Evolutionary conservation across 129 eudicot species (phyloP).

Genomic region (Glebionis coronaria): DNA sequence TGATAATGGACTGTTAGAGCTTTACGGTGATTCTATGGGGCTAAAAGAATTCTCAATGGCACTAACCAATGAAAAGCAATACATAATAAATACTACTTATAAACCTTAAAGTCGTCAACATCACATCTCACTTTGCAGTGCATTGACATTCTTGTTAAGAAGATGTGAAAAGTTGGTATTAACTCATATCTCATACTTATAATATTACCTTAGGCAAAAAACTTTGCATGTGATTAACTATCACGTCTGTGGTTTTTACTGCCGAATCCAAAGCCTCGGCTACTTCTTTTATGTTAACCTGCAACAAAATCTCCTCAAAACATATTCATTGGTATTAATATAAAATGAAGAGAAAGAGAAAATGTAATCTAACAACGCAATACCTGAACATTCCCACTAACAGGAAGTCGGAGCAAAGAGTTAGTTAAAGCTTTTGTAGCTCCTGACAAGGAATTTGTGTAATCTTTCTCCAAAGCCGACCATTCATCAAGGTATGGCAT

Average conservation of each 20-base stretch:
- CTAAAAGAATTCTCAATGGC: neutral
- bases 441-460: constrained; percentile 56
- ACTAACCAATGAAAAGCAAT: neutral
- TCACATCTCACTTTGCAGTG: neutral
- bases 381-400: constrained; percentile 64
- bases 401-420: constrained; percentile 64
- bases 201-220: constrained; percentile 53
- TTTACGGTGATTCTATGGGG: neutral
- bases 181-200: constrained; percentile 2
- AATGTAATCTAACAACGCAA: neutral
- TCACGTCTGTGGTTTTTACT: constrained; percentile 48
- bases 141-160: neutral
- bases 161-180: constrained; percentile 2
- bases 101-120: neutral
- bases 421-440: constrained; percentile 48
- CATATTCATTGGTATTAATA: constrained; percentile 2
- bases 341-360: neutral
- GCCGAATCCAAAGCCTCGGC: constrained; percentile 58
- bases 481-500: constrained; percentile 76
- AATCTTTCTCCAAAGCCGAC: constrained; percentile 67
- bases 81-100: neutral
- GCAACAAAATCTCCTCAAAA: constrained; percentile 5
- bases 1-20: neutral
- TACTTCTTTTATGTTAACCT: constrained; percentile 61
- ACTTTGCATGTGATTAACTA: constrained; percentile 42